Base-by-base conservation (phyloP, 768 basidiomycete genomes). In the Podaxis sp. region DNA sequence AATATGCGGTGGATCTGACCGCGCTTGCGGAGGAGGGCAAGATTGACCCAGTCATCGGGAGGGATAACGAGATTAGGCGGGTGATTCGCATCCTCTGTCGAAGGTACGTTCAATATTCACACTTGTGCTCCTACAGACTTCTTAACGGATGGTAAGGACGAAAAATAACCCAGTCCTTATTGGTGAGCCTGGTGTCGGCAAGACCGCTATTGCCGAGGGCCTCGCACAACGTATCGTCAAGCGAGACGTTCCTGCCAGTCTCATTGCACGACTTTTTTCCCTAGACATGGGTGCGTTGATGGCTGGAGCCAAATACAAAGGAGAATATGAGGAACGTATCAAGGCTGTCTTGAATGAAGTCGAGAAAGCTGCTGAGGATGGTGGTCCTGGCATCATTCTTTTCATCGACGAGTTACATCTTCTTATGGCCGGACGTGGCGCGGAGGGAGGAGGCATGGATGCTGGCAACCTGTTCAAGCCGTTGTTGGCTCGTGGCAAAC, bases 141-240 rank as follows among this genome's bases (percentile, higher is more conserved):
- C 14, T 42, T 42, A 58, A 52, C 5, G 7, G 7, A 7, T 7
- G 6, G 18, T 23, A 61, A 90, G 95, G 69, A 97, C 94, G 2
- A 98, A 98, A 74, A 95, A 95, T 69, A 97, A 96, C 67, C 94
- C 96, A n/a, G 93, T 97, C 42, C 85, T 98, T 25, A 93, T 98
- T 66, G 95, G 95, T 63, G 93, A 93, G 74, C 91, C 91, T 50
- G 91, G 96, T 72, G 94, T 96, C 23, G 96, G 96, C 3, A 99
- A 99, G 76, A 97, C 95, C 0, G 86, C 93, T 23, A 91, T 98
- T 56, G 93, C 88, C 5, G 96, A 99, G 78, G 95, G 94, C 42
- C 86, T 99, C 5, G 95, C 96, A 0, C 95, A 96, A 70, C 87
- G 96, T 50, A 96, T 98, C 62, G 86, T 97, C 67, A 93, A 95